Evolutionary conservation across 495 filamentous ascomycete species (phyloP).

Genomic region (Talaromyces liani): DNA sequence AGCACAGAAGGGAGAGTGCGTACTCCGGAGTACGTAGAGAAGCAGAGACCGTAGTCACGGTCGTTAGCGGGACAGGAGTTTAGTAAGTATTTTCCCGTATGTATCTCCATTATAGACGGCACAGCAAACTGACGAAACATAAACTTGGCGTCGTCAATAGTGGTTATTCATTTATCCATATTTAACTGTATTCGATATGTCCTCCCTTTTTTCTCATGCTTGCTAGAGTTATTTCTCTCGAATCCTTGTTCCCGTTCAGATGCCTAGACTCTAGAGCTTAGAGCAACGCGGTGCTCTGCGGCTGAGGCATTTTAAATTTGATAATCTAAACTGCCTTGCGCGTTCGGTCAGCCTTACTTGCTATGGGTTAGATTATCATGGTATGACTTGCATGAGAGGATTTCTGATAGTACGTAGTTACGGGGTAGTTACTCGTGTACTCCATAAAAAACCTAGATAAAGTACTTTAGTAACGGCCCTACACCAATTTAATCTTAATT

Average conservation of each 20-base stretch:
- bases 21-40: background rate
- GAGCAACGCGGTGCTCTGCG: background rate
- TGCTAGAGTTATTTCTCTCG: background rate
- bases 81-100: background rate
- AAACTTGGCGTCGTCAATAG: background rate
- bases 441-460: background rate
- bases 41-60: background rate
- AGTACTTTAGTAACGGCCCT: background rate
- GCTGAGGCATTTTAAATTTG: background rate
- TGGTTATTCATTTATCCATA: background rate
- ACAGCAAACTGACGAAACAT: background rate
- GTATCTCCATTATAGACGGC: background rate
- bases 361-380: background rate
- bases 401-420: background rate
- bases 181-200: background rate
- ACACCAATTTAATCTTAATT: background rate
- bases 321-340: background rate
- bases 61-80: background rate
- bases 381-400: background rate
- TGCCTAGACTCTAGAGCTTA: background rate
- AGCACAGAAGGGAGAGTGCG: background rate
- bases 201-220: background rate
- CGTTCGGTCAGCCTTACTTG: background rate
- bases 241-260: background rate
- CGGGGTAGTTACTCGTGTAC: background rate